These are phyloP conservation scores for Gynostemma pentaphyllum DNA, from an alignment of 306 rosid genomes.

Conservation along the genomic window DNA sequence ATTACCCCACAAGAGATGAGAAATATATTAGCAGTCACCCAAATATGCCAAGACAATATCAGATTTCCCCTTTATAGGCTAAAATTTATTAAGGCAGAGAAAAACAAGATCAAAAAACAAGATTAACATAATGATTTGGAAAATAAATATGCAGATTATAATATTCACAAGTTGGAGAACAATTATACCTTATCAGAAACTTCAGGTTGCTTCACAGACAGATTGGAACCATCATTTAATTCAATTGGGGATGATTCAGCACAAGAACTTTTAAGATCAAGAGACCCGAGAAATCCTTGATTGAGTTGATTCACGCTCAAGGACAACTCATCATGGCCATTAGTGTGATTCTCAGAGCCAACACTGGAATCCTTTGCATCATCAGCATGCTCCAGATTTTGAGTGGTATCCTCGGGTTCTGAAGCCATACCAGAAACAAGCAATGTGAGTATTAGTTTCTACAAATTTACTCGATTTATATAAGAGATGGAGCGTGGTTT, in stretches of 20 bases:
- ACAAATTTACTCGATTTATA: constrained; percentile 1
- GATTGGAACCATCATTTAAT: neutral
- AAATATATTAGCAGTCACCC: neutral
- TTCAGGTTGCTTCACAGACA: neutral
- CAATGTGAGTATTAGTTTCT: neutral
- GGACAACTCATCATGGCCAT: neutral
- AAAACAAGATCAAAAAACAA: constrained; percentile 4
- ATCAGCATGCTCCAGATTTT: constrained; percentile 1
- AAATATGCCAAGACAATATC: neutral
- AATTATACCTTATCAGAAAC: constrained; percentile 9
- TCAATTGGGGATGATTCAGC: neutral
- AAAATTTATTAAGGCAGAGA: neutral
- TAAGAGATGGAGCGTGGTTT: neutral
- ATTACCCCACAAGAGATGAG: neutral
- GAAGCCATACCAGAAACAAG: constrained; percentile 13
- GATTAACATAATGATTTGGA: neutral
- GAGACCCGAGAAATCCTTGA: neutral
- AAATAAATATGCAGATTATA: neutral
- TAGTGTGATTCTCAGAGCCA: neutral
- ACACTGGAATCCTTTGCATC: neutral
- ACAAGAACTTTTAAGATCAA: neutral
- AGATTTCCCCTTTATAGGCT: neutral
- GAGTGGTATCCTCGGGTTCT: constrained; percentile 1
- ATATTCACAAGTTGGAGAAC: neutral
- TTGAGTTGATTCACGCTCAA: neutral